Base-by-base conservation (phyloP, 768 basidiomycete genomes). In the Hygrocybe coccinea region DNA sequence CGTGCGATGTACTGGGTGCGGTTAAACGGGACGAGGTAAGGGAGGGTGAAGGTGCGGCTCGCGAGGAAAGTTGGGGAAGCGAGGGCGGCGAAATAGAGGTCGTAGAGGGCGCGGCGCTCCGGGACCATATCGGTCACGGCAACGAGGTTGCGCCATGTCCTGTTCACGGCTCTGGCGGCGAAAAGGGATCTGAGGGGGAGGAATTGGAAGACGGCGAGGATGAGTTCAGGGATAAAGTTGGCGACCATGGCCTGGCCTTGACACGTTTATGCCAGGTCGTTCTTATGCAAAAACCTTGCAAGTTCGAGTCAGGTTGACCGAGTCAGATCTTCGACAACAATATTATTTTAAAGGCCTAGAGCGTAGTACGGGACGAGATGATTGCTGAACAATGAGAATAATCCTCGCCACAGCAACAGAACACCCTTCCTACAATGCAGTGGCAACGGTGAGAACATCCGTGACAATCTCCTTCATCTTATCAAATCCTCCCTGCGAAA, bases 131-230 rank as follows among this genome's bases (percentile, higher is more conserved):
- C 34, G 15, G 55, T 19, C 24, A 38, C 38, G 55, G 55, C n/a
- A 8, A 50, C 14, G 10, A 56, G 48, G 8, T 24, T 19, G 11
- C 48, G 47, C 55, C 55, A 56, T 38, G 11, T 9, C 6, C 35
- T n/a, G 22, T 34, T 47, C 5, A 56, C 48, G 15, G 35, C 46
- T 50, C 48, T 49, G 19, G 36, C 48, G 15, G 49, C 17, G 39
- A 56, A 36, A 21, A 56, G 47, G 17, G 55, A 39, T 33, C 50
- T 56, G 45, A 56, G 43, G 36, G 55, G 55, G 14, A 56, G 45
- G 47, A 56, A 56, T 21, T 45, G 1, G 25, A 50, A 33, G 49
- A 56, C 24, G 15, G 35, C 48, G 19, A 56, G 55, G 37, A 56
- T 9, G 17, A 56, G 17, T 19, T 56, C 55, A 29, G 25, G 17